Conservation (phyloP, 768 basidiomycete genomes). For the Podaxis carcinomalis region DNA sequence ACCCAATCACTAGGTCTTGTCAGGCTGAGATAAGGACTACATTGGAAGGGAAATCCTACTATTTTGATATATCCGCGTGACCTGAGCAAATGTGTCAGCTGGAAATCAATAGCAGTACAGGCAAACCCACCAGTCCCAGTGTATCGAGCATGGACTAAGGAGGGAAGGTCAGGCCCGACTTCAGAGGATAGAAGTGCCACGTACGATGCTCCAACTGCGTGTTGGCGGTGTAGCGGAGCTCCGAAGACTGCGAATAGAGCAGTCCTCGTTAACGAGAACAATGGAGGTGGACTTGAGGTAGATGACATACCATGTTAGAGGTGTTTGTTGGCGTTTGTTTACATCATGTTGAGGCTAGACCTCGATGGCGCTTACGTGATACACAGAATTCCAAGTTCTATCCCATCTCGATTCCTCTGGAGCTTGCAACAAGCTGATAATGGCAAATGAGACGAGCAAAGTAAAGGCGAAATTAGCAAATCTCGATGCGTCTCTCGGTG, state of each 20-base stretch:
- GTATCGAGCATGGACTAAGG: constrained; percentile 87
- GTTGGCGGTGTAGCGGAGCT: constrained; percentile 93
- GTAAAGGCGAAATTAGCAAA: constrained; percentile 43
- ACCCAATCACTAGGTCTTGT: constrained; percentile 78
- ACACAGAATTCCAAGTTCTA: neutral
- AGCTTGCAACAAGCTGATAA: constrained; percentile 15
- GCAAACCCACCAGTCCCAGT: constrained; percentile 80
- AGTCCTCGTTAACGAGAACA: neutral
- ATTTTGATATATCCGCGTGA: constrained; percentile 95
- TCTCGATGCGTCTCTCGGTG: constrained; percentile 57
- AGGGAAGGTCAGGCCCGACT: constrained; percentile 12
- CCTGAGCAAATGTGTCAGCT: constrained; percentile 40
- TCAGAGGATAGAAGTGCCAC: constrained; percentile 25
- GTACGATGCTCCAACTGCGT: constrained; percentile 92
- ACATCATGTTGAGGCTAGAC: constrained; percentile 6
- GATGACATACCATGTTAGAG: constrained; percentile 40
- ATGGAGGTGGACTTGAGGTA: constrained; percentile 2
- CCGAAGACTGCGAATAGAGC: constrained; percentile 62
- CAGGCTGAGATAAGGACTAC: constrained; percentile 2
- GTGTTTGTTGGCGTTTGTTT: constrained; percentile 30
- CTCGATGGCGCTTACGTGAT: neutral
- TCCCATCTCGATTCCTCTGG: neutral
- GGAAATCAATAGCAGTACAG: constrained; percentile 1
- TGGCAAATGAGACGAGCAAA: constrained; percentile 44
- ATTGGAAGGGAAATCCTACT: constrained; percentile 48